Conservation (phyloP, 1,284 basidiomycete species). For the Melanopsichium pennsylvanicum region DNA sequence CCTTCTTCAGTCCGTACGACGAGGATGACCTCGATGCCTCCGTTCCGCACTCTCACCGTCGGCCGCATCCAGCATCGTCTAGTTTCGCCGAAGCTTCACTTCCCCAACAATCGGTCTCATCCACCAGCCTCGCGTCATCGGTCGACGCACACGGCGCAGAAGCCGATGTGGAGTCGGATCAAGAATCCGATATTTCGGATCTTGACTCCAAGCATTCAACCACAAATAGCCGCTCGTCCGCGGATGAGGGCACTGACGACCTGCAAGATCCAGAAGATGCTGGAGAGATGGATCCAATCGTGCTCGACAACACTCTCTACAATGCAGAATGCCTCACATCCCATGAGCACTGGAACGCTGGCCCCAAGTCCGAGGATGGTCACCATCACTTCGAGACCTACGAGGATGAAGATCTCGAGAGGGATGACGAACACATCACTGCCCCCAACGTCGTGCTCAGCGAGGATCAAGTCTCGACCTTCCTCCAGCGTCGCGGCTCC, state of each 20-base stretch:
- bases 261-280: slow-evolving; percentile 32
- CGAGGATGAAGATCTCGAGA: slow-evolving; percentile 32
- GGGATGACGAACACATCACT: slow-evolving; percentile 40
- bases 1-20: slow-evolving; percentile 37
- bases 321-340: slow-evolving; percentile 57
- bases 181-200: slow-evolving; percentile 15
- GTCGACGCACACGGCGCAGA: slow-evolving; percentile 24
- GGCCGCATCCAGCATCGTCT: slow-evolving; percentile 11
- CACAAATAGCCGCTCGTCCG: neutral
- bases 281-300: slow-evolving; percentile 43
- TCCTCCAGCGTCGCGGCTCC: slow-evolving; percentile 29
- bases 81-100: neutral
- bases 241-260: slow-evolving; percentile 11
- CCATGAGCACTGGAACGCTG: slow-evolving; percentile 47
- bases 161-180: slow-evolving; percentile 36
- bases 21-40: slow-evolving; percentile 20
- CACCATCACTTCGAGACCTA: slow-evolving; percentile 42
- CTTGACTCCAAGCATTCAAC: slow-evolving; percentile 4
- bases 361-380: slow-evolving; percentile 21
- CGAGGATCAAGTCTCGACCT: slow-evolving; percentile 34
- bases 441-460: slow-evolving; percentile 44
- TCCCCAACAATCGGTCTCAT: slow-evolving; percentile 9
- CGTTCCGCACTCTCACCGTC: slow-evolving; percentile 12
- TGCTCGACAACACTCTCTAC: slow-evolving; percentile 58
- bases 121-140: slow-evolving; percentile 10